Base-by-base conservation (phyloP, 2,329 filamentous ascomycete genomes). In the Teratosphaeria viscida region DNA sequence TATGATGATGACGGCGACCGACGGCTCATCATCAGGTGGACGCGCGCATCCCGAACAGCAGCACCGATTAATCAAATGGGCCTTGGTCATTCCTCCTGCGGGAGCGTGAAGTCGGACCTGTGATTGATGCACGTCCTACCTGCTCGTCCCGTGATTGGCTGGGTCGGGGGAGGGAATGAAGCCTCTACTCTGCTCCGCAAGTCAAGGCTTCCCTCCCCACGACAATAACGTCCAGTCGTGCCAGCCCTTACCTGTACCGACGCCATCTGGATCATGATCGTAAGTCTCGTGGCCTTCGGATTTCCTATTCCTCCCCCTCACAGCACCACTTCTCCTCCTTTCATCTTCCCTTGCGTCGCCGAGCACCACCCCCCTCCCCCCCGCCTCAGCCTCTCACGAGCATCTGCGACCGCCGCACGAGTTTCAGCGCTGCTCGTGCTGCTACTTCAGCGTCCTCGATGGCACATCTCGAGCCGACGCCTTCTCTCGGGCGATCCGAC, bases 401-500 rank as follows among this genome's bases (percentile, higher is more conserved):
- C 43, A 19, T 19, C 43, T 49, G 43, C 43, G 43, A 23, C 23
- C 43, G 43, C n/a, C 43, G 43, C 43, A 49, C 19, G 26, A n/a
- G 16, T 23, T 49, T 23, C 43, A 49, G 5, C 16, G n/a, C 43
- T 10, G n/a, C n/a, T 11, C 3, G 5, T 23, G 5, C 43, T 19
- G 23, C 8, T 49, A 23, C 6, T 23, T 7, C 19, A 26, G 27
- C 10, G 26, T 32, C 53, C 16, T 2, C 56, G 49, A 62, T 61
- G 52, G 49, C 59, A 14, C 52, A n/a, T 8, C 47, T 54, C 29
- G 54, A 59, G 16, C 55, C 63, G 27, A 34, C 62, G 8, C 63
- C 63, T 16, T 65, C 62, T 12, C 57, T 61, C 5, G 61, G 59
- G 11, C 59, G 59, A 16, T 64, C 62, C 16, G 63, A 62, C 54